Conservation (phyloP, 2,329 filamentous ascomycete genomes). For the Teratosphaeria zuluensis region DNA sequence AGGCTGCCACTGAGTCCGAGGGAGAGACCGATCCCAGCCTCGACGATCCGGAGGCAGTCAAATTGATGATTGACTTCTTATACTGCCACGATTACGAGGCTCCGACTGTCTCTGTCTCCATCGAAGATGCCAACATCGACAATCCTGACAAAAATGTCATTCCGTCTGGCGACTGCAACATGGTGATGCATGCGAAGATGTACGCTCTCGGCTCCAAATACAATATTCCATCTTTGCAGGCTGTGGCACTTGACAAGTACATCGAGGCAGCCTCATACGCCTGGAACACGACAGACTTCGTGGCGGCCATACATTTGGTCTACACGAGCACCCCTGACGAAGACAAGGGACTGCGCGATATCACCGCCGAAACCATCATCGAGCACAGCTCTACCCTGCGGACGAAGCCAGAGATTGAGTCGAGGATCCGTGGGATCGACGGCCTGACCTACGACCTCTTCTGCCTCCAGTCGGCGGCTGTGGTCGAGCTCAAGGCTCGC, state of each 20-base stretch:
- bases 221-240: conserved; percentile 15
- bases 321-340: conserved; percentile 19
- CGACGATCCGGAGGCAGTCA: conserved; percentile 16
- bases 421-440: no score
- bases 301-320: conserved; percentile 19
- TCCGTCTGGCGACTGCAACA: no score
- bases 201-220: conserved; percentile 18
- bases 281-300: conserved; percentile 20
- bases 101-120: not conserved
- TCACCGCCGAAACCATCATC: conserved; percentile 17
- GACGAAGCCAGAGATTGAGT: conserved; percentile 20
- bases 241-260: conserved; percentile 17
- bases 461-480: no score
- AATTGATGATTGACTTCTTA: conserved; percentile 19
- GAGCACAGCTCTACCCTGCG: conserved; percentile 13
- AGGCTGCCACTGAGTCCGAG: conserved; percentile 2
- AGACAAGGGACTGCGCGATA: conserved; percentile 24
- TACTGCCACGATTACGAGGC: conserved; percentile 17
- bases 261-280: conserved; percentile 15
- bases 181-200: conserved; percentile 16
- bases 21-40: not conserved
- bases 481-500: no score
- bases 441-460: no score
- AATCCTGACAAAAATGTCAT: no score
- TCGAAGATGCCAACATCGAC: not conserved